A percentile compares a stretch with the other conserved stretches of the same genome.
phyloP scores from a whole-genome alignment of 345 rosid species.

The Citrus medica region DNA sequence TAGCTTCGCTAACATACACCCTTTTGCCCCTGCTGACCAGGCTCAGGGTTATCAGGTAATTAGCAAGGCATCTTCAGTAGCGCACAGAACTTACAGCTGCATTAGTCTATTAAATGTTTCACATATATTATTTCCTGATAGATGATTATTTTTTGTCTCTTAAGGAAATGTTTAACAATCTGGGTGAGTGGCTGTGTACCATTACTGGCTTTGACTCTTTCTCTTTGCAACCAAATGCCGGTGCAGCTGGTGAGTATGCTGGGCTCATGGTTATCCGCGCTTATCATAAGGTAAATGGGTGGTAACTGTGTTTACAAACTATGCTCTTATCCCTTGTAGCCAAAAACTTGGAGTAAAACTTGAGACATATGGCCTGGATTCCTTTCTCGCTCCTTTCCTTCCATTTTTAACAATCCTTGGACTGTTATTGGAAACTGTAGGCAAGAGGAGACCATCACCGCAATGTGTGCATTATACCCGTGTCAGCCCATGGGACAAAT shows the following conservation, averaged over 20 bases:
- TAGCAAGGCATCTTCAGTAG: neutral
- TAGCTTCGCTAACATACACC: constrained; percentile 81
- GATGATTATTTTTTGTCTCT: constrained; percentile 16
- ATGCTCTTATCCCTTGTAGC: neutral
- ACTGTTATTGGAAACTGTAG: constrained; percentile 38
- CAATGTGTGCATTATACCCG: constrained; percentile 95
- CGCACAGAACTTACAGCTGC: neutral
- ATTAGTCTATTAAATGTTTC: neutral
- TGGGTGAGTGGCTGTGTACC: constrained; percentile 83
- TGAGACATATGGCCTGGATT: neutral
- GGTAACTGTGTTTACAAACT: neutral
- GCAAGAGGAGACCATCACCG: constrained; percentile 97
- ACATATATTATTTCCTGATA: constrained; percentile 20
- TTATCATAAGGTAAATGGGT: constrained; percentile 69
- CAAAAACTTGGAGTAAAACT: neutral
- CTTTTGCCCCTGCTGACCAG: constrained; percentile 83
- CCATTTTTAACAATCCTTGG: neutral
- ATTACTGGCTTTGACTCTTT: constrained; percentile 97
- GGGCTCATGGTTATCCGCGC: constrained; percentile 99
- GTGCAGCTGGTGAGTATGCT: constrained; percentile 98
- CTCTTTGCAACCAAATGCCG: constrained; percentile 99
- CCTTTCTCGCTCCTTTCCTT: neutral
- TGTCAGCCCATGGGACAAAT: constrained; percentile 98
- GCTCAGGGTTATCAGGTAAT: constrained; percentile 87
- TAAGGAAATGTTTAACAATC: constrained; percentile 88